Base-by-base conservation (phyloP, 2,329 filamentous ascomycete genomes). In the Verruconis gallopava region DNA sequence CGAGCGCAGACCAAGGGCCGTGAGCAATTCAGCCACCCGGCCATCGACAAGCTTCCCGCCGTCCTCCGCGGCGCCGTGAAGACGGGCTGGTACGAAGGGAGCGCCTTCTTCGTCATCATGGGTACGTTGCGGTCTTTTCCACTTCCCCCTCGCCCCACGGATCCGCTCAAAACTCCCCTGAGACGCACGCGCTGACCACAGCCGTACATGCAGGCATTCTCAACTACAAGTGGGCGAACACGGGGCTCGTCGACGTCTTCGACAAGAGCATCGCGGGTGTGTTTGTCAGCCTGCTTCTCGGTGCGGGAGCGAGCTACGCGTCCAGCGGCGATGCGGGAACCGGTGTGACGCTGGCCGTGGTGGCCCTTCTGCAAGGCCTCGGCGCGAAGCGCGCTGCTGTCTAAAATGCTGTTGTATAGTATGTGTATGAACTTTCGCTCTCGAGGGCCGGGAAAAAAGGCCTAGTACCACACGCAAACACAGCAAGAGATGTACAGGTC, bases 21-120 rank as follows among this genome's bases (percentile, higher is more conserved):
- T 9, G 25, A 30, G 25, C 34, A 9, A 18, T 9, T n/a, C 9
- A n/a, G 9, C 9, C 25, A 30, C n/a, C 48, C 53, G 0, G 54
- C 56, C 4, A 44, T 58, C n/a, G 53, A 51, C 22, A 47, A 51
- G 1, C 46, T 60, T 1, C 57, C 57, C 1, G 33, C 45, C 2
- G 21, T 46, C 4, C 50, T 60, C 3, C 54, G 51, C 11, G 52
- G 53, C 17, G 53, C 56, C 6, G 50, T 55, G n/a, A 54, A 53
- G 37, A 51, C 53, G 3, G 56, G 56, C 6, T 60, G 57, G 57
- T 60, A 57, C 37, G 56, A 60, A 39, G 57, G 57, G 5, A 55
- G 53, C 37, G 53, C 55, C 0, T 60, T 59, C 49, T 57, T 60
- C 36, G 40, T 52, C 2, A 56, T 60, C 14, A 48, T 56, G 41